Base-by-base conservation (phyloP, 345 rosid species). In the Syzygium aqueum region DNA sequence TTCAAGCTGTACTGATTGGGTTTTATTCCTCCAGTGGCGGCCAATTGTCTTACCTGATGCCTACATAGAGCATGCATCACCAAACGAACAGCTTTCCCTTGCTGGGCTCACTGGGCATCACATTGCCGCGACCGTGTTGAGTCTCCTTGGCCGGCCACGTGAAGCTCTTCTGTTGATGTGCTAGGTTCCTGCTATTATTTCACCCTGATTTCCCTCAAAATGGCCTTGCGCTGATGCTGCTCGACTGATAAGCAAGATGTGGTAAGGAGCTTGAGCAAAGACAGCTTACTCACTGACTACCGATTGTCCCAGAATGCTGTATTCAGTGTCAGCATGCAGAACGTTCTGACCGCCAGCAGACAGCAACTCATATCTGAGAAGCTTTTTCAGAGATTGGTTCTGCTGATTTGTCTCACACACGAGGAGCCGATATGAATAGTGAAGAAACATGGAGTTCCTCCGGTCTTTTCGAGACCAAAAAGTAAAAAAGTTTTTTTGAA, bases 61-160 rank as follows among this genome's bases (percentile, higher is more conserved):
- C 88, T 97, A 97, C 87, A 91, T 96, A 16, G 96, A 97, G 87
- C 96, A 94, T 50, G 95, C 95, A 23, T 90, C 94, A 30, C 96
- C 98, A 21, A 91, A 90, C 17, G 94, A 97, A 73, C 98, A 97
- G 92, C 96, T 95, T 54, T 89, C 88, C 52, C 89, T 93, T 56
- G 98, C 99, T 3, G 98, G 99, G 54, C 92, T 96, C 80, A 96
- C 95, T 0, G 98, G 99, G 89, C 95, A 94, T 91, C 99, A 97
- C 91, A 95, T 97, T 84, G 98, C 97, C 33, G 99, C 99, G 51
- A 95, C 98, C 0, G 95, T 96, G 15, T 86, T 97, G 85, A 95
- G 93, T 87, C 94, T 96, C 86, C 95, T 96, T 7, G 98, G 98
- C 37, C 96, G 96, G 53, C 93, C 95, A 86, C 96, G 98, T 3